Percentiles rank a stretch among this genome's conserved stretches.
phyloP scores from a whole-genome alignment of 306 rosid genomes.

The Malus domestica region DNA sequence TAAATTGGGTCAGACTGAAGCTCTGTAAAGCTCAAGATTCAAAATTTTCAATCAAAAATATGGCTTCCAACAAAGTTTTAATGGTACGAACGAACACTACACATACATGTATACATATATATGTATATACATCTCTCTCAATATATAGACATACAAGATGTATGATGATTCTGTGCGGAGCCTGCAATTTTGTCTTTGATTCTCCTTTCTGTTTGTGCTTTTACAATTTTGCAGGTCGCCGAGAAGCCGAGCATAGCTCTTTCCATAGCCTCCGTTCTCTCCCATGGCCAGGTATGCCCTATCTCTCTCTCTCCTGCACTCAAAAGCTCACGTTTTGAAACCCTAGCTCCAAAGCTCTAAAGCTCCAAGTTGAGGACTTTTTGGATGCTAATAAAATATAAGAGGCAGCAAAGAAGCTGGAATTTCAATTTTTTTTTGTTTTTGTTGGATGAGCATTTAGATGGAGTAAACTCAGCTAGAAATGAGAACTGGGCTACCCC shows the following conservation, averaged over 20 bases:
- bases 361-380: not conserved
- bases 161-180: not conserved
- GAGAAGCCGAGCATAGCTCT: constrained; percentile 97
- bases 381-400: constrained; percentile 6
- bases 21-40: too few relatives aligned
- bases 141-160: too few relatives aligned
- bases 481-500: not conserved
- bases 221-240: constrained; percentile 51
- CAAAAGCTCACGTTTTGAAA: not conserved
- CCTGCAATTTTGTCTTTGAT: not conserved
- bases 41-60: not conserved
- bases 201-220: not conserved
- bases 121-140: too few relatives aligned
- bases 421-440: too few relatives aligned
- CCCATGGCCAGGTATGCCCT: constrained; percentile 50
- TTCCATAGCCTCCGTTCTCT: constrained; percentile 73
- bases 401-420: not conserved
- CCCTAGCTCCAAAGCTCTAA: not conserved
- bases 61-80: constrained; percentile 7
- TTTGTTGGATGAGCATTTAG: not conserved
- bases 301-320: not conserved
- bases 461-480: not conserved
- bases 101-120: too few relatives aligned
- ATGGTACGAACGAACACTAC: not conserved
- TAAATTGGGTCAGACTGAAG: too few relatives aligned